Evolutionary conservation across 805 yeast genomes (phyloP).

Genomic region (Sugiyamaella valdiviana): DNA sequence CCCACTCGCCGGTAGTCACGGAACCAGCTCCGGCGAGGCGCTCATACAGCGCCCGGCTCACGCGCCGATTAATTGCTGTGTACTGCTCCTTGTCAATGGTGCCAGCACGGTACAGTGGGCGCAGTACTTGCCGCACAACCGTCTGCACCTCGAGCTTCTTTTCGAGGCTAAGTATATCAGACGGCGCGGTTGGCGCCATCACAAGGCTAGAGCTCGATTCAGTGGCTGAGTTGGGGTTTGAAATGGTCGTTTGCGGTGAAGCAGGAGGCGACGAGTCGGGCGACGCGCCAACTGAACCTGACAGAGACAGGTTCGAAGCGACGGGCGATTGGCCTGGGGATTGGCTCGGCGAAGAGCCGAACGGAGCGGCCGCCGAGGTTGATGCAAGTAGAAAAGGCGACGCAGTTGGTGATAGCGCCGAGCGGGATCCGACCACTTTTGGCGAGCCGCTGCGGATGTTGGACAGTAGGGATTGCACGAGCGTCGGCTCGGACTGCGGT

Average conservation of each 20-base stretch:
- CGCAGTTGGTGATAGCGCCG: conserved; percentile 1
- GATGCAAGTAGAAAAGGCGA: neutral
- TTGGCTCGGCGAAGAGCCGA: neutral
- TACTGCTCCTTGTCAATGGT: conserved; percentile 38
- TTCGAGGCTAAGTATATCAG: conserved; percentile 24
- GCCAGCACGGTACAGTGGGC: conserved; percentile 42
- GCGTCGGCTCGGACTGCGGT: conserved; percentile 8
- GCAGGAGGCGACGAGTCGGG: neutral
- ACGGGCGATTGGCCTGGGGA: conserved; percentile 20
- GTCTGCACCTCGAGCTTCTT: conserved; percentile 55
- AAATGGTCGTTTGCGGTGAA: neutral
- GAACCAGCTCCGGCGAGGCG: conserved; percentile 19
- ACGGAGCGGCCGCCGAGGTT: conserved; percentile 3
- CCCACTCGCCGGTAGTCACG: conserved; percentile 4
- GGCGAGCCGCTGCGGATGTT: conserved; percentile 21
- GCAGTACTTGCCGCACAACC: conserved; percentile 47
- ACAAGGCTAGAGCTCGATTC: conserved; percentile 12
- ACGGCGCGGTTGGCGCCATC: too few relatives aligned
- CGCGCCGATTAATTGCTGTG: conserved; percentile 54
- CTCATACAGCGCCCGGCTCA: conserved; percentile 54
- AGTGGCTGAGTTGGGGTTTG: conserved; percentile 13
- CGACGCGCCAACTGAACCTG: too few relatives aligned
- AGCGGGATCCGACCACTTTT: neutral
- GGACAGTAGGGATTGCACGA: conserved; percentile 21
- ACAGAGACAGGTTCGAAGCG: neutral